Evolutionary conservation across 345 rosid species (phyloP).

Genomic region (Populus deltoides): DNA sequence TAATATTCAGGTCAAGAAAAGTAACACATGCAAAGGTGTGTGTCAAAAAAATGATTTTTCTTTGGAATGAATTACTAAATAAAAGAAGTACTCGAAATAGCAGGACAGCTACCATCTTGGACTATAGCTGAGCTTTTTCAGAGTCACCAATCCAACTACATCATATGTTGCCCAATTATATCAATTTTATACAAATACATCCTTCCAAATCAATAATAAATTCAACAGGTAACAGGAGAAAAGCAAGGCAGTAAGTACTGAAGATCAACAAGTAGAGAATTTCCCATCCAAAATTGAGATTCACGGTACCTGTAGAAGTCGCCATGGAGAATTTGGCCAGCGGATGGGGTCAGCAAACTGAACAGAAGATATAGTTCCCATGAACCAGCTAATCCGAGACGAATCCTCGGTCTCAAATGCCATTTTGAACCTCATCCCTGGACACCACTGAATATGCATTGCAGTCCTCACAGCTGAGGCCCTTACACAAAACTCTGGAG

Average conservation of each 20-base stretch:
- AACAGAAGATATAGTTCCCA: constrained; percentile 83
- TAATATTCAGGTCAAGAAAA: too few species aligned
- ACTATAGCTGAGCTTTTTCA: not conserved
- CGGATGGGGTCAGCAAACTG: constrained; percentile 68
- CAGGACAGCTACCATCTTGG: not conserved
- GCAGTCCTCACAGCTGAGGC: constrained; percentile 63
- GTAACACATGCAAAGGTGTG: too few species aligned
- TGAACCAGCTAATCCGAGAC: constrained; percentile 91
- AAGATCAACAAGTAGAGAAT: not conserved
- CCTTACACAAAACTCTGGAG: constrained; percentile 81
- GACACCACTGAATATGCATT: constrained; percentile 76
- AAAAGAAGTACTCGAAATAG: not conserved
- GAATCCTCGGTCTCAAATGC: constrained; percentile 94
- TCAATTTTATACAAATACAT: not conserved
- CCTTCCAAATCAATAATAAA: not conserved
- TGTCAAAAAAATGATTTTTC: too few species aligned
- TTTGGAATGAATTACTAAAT: too few species aligned
- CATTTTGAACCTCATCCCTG: constrained; percentile 96
- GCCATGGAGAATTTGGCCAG: constrained; percentile 97
- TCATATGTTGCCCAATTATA: not conserved
- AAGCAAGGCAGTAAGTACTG: not conserved
- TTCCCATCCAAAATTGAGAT: not conserved
- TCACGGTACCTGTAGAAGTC: constrained; percentile 71
- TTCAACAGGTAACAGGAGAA: not conserved
- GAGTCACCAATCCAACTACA: not conserved